phyloP scores from a whole-genome alignment of 106 monocot genomes.

The Amphibolis antarctica region DNA sequence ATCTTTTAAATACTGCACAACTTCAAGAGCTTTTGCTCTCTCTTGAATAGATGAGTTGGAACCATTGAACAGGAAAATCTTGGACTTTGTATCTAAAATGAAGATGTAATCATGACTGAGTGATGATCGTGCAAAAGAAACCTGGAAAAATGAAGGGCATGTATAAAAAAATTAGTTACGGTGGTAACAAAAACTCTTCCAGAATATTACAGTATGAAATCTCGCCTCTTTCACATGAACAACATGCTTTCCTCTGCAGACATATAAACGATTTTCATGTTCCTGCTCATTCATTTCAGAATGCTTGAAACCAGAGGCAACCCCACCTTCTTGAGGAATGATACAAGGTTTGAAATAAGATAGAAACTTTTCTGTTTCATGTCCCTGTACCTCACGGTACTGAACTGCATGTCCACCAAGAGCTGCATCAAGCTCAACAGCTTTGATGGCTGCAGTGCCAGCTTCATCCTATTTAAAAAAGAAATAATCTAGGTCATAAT shows the following conservation, averaged over 20 bases:
- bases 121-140: conserved; percentile 40
- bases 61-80: conserved; percentile 56
- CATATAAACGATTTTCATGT: conserved; percentile 32
- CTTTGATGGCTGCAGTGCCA: conserved; percentile 40
- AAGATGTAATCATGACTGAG: conserved; percentile 51
- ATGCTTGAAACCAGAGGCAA: conserved; percentile 40
- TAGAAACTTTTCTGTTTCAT: conserved; percentile 41
- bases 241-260: conserved; percentile 48
- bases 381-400: conserved; percentile 40
- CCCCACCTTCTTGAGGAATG: conserved; percentile 40
- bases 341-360: conserved; percentile 60
- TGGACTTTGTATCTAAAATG: conserved; percentile 45
- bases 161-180: no score
- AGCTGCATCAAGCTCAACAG: conserved; percentile 41
- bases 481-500: conserved; percentile 1
- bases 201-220: conserved; percentile 1
- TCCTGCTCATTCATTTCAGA: conserved; percentile 29
- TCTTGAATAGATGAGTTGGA: conserved; percentile 54
- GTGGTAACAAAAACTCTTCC: neutral
- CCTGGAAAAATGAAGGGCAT: conserved; percentile 16
- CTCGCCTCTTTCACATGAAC: conserved; percentile 48
- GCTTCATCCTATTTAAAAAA: conserved; percentile 32
- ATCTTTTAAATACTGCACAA: conserved; percentile 50
- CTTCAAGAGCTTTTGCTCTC: conserved; percentile 53
- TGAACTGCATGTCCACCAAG: conserved; percentile 47